Base-by-base conservation (phyloP, 345 rosid genomes). In the Diplotaxis tenuifolia region DNA sequence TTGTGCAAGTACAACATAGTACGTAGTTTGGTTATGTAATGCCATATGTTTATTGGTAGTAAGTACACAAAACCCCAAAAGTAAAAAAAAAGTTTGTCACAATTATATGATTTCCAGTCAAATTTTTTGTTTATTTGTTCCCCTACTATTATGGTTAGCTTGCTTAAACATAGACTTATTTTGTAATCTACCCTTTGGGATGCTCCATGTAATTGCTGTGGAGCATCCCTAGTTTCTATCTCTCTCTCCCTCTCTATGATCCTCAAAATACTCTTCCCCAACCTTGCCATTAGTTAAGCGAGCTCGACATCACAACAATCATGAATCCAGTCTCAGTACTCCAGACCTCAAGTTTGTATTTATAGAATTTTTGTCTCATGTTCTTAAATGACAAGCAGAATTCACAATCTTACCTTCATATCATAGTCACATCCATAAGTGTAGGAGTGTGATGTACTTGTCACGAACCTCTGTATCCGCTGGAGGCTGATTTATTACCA, bases 1-100 rank as follows among this genome's bases (percentile, higher is more conserved):
- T 77, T 77, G 70, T 67, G 77, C 52, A 66, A 71, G 57, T 72
- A 71, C 72, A 20, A 60, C 64, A 15, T 76, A 70, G 80, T 70
- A 64, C 65, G 61, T 72, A 72, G 76, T 61, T 66, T 77, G 76
- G 77, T 59, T 60, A 58, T 71, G 72, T 71, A 67, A 59, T 75
- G 54, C 74, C 56, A 47, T 66, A 65, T 64, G 32, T 31, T 55
- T 57, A 22, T 50, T 50, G 49, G 50, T 71, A 66, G 58, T 57
- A 77, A 66, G 64, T 65, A 77, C 73, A 77, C 76, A 77, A 64
- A 42, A 5, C 49, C 49, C 52, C 66, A 31, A 77, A 71, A 62
- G 53, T 15, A 6, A 47, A 16, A 47, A 12, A 47, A 47, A 15
- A 38, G 4, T 18, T 47, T 15, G 9, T 47, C 53, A 16, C 22